Percentiles rank a stretch among this genome's conserved stretches.
These are phyloP conservation scores for Phytopythium delawarense DNA, from an alignment of 352 stramenopile genomes.

Conservation along the genomic window DNA sequence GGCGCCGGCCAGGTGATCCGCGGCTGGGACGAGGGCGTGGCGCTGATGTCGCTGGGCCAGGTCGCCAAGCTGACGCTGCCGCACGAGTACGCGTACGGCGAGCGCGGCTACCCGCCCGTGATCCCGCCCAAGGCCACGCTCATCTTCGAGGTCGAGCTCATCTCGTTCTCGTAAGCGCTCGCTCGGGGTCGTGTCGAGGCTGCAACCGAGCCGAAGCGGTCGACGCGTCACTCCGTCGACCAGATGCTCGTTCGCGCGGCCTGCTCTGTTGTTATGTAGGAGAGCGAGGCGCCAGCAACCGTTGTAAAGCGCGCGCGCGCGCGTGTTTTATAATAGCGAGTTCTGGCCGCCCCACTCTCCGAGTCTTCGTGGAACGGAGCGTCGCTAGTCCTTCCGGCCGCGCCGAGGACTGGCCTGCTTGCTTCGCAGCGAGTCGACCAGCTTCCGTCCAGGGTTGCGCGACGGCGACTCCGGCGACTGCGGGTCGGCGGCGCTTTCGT, in stretches of 20 bases:
- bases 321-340: slow-evolving; percentile 6
- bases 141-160: slow-evolving; percentile 92
- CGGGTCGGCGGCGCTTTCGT: background rate
- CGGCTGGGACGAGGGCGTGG: slow-evolving; percentile 74
- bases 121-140: slow-evolving; percentile 92
- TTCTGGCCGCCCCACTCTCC: background rate
- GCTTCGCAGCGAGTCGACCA: slow-evolving; percentile 16
- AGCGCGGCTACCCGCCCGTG: slow-evolving; percentile 79
- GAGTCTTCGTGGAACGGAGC: background rate
- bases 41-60: slow-evolving; percentile 90
- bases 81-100: slow-evolving; percentile 94
- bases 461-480: background rate
- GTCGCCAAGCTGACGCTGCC: slow-evolving; percentile 90
- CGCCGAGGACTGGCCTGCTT: slow-evolving; percentile 6
- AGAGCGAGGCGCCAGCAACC: background rate
- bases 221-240: background rate
- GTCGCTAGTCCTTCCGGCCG: background rate
- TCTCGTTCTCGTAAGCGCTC: slow-evolving; percentile 56
- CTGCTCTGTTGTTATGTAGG: background rate
- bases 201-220: slow-evolving; percentile 2
- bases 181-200: background rate
- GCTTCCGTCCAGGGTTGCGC: slow-evolving; percentile 13
- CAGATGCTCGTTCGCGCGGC: background rate
- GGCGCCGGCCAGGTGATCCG: slow-evolving; percentile 76
- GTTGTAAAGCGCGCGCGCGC: slow-evolving; percentile 3